A percentile compares a stretch with the other conserved stretches of the same genome.
Evolutionary conservation across 495 filamentous ascomycete species (phyloP).

Genomic region (Hypoxylon lienhwacheense): DNA sequence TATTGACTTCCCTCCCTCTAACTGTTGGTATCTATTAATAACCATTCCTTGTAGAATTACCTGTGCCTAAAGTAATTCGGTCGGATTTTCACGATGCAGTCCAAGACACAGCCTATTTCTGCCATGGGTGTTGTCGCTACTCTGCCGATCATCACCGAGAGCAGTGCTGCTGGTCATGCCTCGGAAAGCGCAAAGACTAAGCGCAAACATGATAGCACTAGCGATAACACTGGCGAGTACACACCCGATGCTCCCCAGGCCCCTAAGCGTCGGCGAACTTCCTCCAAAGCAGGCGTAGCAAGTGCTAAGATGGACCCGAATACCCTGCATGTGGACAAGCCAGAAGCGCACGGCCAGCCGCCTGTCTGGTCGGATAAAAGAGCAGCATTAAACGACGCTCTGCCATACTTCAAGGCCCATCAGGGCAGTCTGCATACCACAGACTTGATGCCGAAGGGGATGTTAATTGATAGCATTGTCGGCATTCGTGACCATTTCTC

Average conservation of each 20-base stretch:
- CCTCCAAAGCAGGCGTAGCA: neutral
- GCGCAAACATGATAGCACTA: neutral
- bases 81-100: no score
- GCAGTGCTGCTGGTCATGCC: no score
- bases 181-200: neutral
- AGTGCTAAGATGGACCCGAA: neutral
- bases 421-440: conserved; percentile 62
- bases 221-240: no score
- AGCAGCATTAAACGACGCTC: conserved; percentile 64
- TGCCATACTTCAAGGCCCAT: conserved; percentile 65
- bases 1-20: no score
- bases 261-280: neutral
- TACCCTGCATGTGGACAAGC: conserved; percentile 20
- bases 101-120: no score
- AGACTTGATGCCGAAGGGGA: conserved; percentile 53
- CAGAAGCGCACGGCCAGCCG: conserved; percentile 49
- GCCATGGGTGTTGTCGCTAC: no score
- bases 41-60: no score
- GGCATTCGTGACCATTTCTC: conserved; percentile 61
- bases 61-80: no score
- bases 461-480: conserved; percentile 63
- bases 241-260: no score
- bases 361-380: conserved; percentile 63
- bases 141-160: no score
- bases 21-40: no score